Evolutionary conservation across 2,329 filamentous ascomycete species (phyloP).

Genomic region (Seiridium unicorne): DNA sequence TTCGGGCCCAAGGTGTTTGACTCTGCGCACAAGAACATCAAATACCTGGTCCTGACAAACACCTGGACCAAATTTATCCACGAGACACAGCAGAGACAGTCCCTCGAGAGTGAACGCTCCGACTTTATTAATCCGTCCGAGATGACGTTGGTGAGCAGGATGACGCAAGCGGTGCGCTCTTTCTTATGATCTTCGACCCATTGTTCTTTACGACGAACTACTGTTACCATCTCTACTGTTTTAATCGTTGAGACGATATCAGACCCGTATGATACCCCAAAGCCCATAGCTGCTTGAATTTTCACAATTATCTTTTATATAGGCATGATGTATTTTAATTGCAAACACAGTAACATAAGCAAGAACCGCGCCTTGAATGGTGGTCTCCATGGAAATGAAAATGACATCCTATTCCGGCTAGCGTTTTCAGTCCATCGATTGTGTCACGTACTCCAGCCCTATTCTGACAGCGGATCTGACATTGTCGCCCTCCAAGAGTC

Average conservation of each 20-base stretch:
- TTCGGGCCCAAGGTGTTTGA: conserved; percentile 58
- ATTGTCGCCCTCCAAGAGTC: background rate
- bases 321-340: no score
- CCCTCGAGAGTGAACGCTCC: background rate
- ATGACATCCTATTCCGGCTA: no score
- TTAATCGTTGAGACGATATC: no score
- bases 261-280: no score
- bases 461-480: background rate
- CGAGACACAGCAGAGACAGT: conserved; percentile 21
- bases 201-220: no score
- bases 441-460: conserved; percentile 1
- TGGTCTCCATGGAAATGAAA: no score
- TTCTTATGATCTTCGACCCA: background rate
- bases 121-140: background rate
- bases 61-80: conserved; percentile 62
- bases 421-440: background rate
- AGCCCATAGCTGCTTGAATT: no score
- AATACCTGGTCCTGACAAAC: conserved; percentile 66
- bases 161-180: background rate
- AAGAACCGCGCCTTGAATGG: background rate
- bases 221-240: no score
- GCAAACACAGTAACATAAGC: background rate
- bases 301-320: no score
- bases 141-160: background rate
- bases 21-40: conserved; percentile 57